Percentiles rank a stretch among this genome's conserved stretches.
Evolutionary conservation across 1,284 basidiomycete genomes (phyloP).

Genomic region (Sphagnurus paluster): DNA sequence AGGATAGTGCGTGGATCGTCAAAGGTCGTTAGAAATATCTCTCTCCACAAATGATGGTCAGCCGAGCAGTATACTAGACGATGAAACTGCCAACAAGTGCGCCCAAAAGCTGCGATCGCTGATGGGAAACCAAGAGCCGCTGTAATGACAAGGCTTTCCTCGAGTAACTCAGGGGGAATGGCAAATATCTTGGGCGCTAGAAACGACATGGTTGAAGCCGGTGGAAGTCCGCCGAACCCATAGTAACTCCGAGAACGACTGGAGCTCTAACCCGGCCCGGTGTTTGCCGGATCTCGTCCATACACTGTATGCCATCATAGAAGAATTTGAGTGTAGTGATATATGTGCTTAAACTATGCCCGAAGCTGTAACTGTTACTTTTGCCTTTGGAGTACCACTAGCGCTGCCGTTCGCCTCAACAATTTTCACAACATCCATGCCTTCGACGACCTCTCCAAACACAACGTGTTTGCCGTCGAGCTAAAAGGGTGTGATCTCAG

Average conservation of each 20-base stretch:
- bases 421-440: constrained; percentile 74
- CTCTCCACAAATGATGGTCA: constrained; percentile 54
- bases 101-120: constrained; percentile 40
- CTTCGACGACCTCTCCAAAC: constrained; percentile 79
- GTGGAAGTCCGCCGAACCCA: not conserved
- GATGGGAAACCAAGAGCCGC: constrained; percentile 31
- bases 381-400: constrained; percentile 51
- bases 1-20: constrained; percentile 45
- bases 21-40: constrained; percentile 49
- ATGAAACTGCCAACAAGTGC: constrained; percentile 41
- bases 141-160: constrained; percentile 40
- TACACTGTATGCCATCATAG: constrained; percentile 4
- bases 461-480: constrained; percentile 82
- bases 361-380: constrained; percentile 65
- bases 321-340: not conserved
- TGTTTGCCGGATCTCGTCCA: not conserved
- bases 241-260: not conserved
- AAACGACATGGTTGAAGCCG: constrained; percentile 13
- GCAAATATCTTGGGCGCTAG: constrained; percentile 13
- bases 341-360: constrained; percentile 40
- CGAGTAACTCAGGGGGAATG: constrained; percentile 41
- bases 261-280: constrained; percentile 6
- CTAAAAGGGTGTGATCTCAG: constrained; percentile 30
- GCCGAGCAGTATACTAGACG: constrained; percentile 40
- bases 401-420: constrained; percentile 70